Evolutionary conservation across 331 rosid genomes (phyloP).

Genomic region (Rosa hybrid): DNA sequence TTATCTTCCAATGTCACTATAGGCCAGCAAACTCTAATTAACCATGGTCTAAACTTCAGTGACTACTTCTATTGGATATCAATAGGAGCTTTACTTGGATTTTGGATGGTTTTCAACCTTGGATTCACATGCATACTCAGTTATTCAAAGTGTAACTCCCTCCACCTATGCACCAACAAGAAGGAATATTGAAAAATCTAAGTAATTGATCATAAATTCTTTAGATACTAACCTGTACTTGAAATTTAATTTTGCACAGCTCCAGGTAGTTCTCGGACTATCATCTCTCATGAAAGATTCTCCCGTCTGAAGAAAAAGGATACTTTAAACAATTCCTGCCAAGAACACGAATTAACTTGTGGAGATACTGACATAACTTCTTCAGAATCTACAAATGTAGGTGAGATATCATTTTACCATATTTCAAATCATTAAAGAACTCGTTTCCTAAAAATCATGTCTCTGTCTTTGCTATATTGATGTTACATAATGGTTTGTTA

Average conservation of each 20-base stretch:
- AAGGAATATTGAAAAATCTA: neutral
- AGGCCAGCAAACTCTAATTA: constrained; percentile 25
- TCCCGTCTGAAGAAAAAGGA: constrained; percentile 19
- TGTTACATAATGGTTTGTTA: neutral
- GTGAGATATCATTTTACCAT: neutral
- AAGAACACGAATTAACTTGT: constrained; percentile 15
- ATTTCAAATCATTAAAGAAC: neutral
- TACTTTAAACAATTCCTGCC: neutral
- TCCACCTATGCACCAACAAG: neutral
- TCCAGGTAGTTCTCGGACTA: constrained; percentile 27
- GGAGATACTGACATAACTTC: neutral
- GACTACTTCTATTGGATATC: constrained; percentile 56
- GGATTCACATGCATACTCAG: constrained; percentile 44
- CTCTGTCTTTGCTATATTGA: neutral
- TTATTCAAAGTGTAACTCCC: constrained; percentile 24
- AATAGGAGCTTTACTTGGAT: constrained; percentile 41
- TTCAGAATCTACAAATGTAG: constrained; percentile 3
- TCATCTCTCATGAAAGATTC: constrained; percentile 29
- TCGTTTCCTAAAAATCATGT: neutral
- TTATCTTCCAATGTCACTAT: constrained; percentile 32
- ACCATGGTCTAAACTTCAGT: constrained; percentile 18
- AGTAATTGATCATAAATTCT: neutral
- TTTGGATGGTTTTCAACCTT: constrained; percentile 29
- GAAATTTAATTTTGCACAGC: constrained; percentile 22
- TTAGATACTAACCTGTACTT: constrained; percentile 8